A percentile compares a stretch with the other conserved stretches of the same genome.
Conservation (phyloP, 2,329 filamentous ascomycete genomes). For the Taxawa tesnikishii region DNA sequence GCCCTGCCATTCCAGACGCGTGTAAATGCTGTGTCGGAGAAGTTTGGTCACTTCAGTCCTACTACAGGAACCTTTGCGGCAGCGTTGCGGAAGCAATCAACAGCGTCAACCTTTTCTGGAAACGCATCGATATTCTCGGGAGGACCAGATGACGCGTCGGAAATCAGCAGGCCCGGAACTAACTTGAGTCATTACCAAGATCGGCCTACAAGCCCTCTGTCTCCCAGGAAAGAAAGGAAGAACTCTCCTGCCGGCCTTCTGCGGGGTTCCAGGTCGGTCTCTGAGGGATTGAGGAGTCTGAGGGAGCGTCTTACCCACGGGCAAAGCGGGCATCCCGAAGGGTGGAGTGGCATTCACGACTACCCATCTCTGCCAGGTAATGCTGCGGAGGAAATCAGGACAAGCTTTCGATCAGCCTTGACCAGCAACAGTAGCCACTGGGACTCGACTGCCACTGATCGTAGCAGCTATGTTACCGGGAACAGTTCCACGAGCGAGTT, state of each 20-base stretch:
- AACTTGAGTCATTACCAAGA: not conserved
- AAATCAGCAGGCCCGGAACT: not conserved
- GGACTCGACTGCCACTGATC: constrained; percentile 55
- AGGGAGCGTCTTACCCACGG: constrained; percentile 22
- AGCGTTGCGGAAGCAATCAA: too few species aligned
- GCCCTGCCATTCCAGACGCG: constrained; percentile 3
- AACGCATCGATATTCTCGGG: not conserved
- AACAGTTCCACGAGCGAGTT: constrained; percentile 61
- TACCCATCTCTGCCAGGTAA: constrained; percentile 22
- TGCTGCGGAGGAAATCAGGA: constrained; percentile 32
- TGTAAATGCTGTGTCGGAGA: not conserved
- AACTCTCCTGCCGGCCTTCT: constrained; percentile 1
- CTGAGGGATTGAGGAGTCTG: constrained; percentile 18
- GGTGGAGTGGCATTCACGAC: constrained; percentile 12
- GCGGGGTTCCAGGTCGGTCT: constrained; percentile 21
- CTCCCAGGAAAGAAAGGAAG: not conserved
- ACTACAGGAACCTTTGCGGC: constrained; percentile 2
- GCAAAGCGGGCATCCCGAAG: constrained; percentile 10
- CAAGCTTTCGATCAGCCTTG: constrained; percentile 48
- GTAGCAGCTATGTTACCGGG: constrained; percentile 71
- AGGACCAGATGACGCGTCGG: constrained; percentile 1
- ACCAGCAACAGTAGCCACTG: constrained; percentile 47
- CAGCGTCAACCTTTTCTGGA: constrained; percentile 1
- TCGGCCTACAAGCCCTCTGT: constrained; percentile 1
- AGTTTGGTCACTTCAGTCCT: not conserved